phyloP scores from a whole-genome alignment of 805 yeast genomes.

The Saccharomycopsis vini region DNA sequence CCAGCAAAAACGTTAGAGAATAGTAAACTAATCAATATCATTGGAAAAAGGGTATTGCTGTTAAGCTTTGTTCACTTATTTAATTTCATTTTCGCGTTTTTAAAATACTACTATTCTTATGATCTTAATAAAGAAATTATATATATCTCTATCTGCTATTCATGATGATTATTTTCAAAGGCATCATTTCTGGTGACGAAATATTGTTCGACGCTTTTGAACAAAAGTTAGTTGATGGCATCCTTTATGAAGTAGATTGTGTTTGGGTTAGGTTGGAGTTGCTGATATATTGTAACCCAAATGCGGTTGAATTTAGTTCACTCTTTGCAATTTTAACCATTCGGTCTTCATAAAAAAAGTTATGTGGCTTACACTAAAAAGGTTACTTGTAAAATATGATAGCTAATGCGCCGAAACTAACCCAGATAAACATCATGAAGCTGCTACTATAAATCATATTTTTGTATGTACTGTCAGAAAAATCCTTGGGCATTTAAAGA shows the following conservation, averaged over 20 bases:
- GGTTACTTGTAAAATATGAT: conserved; percentile 97
- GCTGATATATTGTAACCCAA: too few species aligned
- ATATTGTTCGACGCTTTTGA: conserved; percentile 96
- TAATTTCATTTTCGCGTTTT: too few species aligned
- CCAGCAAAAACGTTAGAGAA: too few species aligned
- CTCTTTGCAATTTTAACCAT: conserved; percentile 96
- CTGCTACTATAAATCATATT: too few species aligned
- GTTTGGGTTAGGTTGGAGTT: too few species aligned
- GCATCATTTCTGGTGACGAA: conserved; percentile 92
- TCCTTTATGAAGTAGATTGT: conserved; percentile 95
- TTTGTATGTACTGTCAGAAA: conserved; percentile 98
- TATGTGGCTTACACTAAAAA: conserved; percentile 93
- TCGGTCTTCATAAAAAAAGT: conserved; percentile 95
- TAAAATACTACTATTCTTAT: too few species aligned
- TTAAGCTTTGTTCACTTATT: too few species aligned
- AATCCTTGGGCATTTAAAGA: conserved; percentile 91
- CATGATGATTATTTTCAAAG: conserved; percentile 35
- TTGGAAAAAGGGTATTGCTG: too few species aligned
- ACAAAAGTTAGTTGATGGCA: conserved; percentile 76
- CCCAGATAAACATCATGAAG: conserved; percentile 93
- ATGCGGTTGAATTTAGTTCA: conserved; percentile 94
- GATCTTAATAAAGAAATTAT: too few species aligned
- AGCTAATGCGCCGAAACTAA: conserved; percentile 76
- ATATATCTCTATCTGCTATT: too few species aligned
- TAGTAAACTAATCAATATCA: too few species aligned